Base-by-base conservation (phyloP, 2,329 filamentous ascomycete genomes). In the Scedosporium minutisporum region DNA sequence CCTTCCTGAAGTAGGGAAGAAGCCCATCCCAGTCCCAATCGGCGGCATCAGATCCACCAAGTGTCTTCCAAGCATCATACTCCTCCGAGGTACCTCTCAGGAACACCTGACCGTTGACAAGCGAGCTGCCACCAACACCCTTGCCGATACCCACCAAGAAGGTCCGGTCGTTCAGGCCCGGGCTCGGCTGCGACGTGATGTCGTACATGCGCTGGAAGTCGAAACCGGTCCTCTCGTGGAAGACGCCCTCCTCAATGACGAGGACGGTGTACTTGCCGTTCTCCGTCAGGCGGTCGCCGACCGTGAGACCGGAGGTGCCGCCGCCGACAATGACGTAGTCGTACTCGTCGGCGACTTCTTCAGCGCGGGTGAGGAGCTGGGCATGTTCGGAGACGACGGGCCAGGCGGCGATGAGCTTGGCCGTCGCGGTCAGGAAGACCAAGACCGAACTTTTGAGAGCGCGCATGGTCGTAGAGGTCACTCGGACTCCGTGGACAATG, bases 311-410 rank as follows among this genome's bases (percentile, higher is more conserved):
- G n/a, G 61, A 62, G 3, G 72, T 71, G 12, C 72, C 72, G 25
- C 72, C 72, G 6, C 72, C 71, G 2, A 72, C 69, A 29, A 72
- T 66, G 21, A 71, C 65, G 60, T 72, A 72, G 62, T 73, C 63
- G 53, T 62, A 62, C 61, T 62, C 61, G 3, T 53, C 53, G 53
- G 61, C 33, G 3, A 62, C 41, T 23, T 57, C 53, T 14, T 62
- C 61, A 16, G 53, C 61, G n/a, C 48, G 61, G 18, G n/a, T 57
- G 18, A 58, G 41, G 25, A 62, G 38, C 21, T 51, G 53, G 53
- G 29, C 61, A n/a, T 62, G 48, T 12, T 57, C 25, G 14, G 61
- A 58, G 23, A 58, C 53, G 16, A 53, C 58, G 41, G 61, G 61
- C 61, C 61, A 62, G 14, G 61, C 61, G 25, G 38, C 38, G 9